These are phyloP conservation scores for Citrus reticulata DNA, from an alignment of 345 rosid species.

Conservation along the genomic window DNA sequence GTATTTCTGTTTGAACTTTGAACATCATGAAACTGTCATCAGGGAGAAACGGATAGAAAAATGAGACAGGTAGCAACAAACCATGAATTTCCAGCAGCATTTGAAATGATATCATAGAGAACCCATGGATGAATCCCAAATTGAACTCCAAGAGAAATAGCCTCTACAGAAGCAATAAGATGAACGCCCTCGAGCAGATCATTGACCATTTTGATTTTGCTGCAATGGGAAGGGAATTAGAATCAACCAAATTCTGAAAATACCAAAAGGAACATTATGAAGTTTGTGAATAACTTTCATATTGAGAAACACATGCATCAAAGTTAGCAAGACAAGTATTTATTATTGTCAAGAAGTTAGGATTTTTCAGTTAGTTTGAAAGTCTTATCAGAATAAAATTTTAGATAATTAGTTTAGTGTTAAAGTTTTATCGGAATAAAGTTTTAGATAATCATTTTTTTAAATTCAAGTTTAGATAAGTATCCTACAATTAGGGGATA, in stretches of 20 bases:
- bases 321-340: not conserved
- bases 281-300: not conserved
- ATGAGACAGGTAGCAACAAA: conserved; percentile 27
- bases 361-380: too few species aligned
- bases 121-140: conserved; percentile 90
- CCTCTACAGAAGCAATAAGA: conserved; percentile 86
- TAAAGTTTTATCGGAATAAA: too few species aligned
- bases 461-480: too few species aligned
- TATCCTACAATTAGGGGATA: too few species aligned
- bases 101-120: conserved; percentile 85
- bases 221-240: conserved; percentile 27
- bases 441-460: too few species aligned
- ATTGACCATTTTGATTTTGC: conserved; percentile 72
- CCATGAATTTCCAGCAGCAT: conserved; percentile 99
- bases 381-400: too few species aligned
- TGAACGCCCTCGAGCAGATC: conserved; percentile 89
- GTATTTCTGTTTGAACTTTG: not conserved
- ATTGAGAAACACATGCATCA: not conserved
- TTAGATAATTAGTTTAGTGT: too few species aligned
- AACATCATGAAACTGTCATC: not conserved
- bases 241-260: conserved; percentile 6
- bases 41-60: not conserved
- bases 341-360: too few species aligned
- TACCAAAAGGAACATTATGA: not conserved
- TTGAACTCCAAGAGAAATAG: conserved; percentile 68